phyloP scores from a whole-genome alignment of 208 protist genomes.

The Crithidia thermophila region DNA sequence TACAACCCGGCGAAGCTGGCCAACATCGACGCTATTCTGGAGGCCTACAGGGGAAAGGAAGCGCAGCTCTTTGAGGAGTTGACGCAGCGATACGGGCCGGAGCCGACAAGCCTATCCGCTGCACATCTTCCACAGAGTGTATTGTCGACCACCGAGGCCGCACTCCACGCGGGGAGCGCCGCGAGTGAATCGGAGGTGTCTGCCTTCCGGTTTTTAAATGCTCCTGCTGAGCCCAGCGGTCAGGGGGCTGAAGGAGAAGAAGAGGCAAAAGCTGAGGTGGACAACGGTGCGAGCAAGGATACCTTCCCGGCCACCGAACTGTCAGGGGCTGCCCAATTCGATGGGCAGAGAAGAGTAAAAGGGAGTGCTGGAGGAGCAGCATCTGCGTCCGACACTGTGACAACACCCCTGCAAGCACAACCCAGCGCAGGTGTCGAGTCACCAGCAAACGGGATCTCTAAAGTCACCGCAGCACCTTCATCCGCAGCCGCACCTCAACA shows the following conservation, averaged over 20 bases:
- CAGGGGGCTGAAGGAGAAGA: not conserved
- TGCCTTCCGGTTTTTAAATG: constrained; percentile 24
- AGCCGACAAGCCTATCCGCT: constrained; percentile 7
- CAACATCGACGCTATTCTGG: constrained; percentile 39
- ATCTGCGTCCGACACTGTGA: too few species aligned
- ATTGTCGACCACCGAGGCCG: not conserved
- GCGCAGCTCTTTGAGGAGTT: constrained; percentile 53
- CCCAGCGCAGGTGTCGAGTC: too few species aligned
- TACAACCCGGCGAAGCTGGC: constrained; percentile 49
- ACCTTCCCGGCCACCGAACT: too few species aligned
- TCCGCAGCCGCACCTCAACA: too few species aligned
- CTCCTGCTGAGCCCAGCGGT: constrained; percentile 1
- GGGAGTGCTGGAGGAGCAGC: too few species aligned
- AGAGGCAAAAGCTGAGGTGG: not conserved
- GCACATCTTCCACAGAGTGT: not conserved
- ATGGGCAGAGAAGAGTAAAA: too few species aligned
- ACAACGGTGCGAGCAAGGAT: too few species aligned
- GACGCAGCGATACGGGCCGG: constrained; percentile 44
- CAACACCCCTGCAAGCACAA: too few species aligned
- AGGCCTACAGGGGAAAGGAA: constrained; percentile 34
- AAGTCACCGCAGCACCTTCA: too few species aligned
- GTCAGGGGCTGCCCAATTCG: too few species aligned
- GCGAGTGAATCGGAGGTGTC: constrained; percentile 22
- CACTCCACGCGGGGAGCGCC: not conserved
- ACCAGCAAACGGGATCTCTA: too few species aligned